Evolutionary conservation across 2,329 filamentous ascomycete genomes (phyloP).

Genomic region (Ceratocystis harringtonii): DNA sequence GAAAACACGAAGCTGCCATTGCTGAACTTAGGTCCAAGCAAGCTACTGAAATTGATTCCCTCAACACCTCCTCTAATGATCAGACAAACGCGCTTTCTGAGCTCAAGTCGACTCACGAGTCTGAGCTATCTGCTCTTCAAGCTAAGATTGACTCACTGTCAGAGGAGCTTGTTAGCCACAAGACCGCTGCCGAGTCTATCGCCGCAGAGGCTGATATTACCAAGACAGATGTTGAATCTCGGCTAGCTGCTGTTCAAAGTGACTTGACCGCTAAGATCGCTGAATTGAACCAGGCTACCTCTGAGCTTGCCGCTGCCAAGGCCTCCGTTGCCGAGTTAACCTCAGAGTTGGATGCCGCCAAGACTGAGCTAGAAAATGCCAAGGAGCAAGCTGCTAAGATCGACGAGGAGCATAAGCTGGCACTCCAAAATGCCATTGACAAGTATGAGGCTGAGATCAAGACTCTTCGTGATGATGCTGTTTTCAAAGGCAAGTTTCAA

Average conservation of each 20-base stretch:
- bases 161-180: slow-evolving; percentile 37
- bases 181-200: slow-evolving; percentile 35
- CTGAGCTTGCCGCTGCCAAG: slow-evolving; percentile 32
- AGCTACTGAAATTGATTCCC: slow-evolving; percentile 30
- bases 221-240: slow-evolving; percentile 32
- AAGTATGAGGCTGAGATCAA: slow-evolving; percentile 53
- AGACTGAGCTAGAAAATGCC: slow-evolving; percentile 31
- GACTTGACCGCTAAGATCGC: slow-evolving; percentile 21
- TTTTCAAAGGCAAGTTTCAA: slow-evolving; percentile 49
- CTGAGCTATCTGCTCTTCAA: slow-evolving; percentile 34
- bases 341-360: slow-evolving; percentile 33
- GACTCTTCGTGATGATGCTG: slow-evolving; percentile 45
- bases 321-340: slow-evolving; percentile 35
- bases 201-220: slow-evolving; percentile 33
- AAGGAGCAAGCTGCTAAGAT: slow-evolving; percentile 35
- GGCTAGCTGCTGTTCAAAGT: slow-evolving; percentile 27
- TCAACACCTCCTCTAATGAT: slow-evolving; percentile 23
- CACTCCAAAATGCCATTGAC: slow-evolving; percentile 42
- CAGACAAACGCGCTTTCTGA: slow-evolving; percentile 30
- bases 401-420: slow-evolving; percentile 41
- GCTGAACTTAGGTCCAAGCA: slow-evolving; percentile 23
- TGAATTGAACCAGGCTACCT: slow-evolving; percentile 28
- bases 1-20: slow-evolving; percentile 33
- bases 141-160: slow-evolving; percentile 34
- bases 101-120: slow-evolving; percentile 36